phyloP scores from a whole-genome alignment of 2,329 filamentous ascomycete species.

The Fusarium pilosicola region DNA sequence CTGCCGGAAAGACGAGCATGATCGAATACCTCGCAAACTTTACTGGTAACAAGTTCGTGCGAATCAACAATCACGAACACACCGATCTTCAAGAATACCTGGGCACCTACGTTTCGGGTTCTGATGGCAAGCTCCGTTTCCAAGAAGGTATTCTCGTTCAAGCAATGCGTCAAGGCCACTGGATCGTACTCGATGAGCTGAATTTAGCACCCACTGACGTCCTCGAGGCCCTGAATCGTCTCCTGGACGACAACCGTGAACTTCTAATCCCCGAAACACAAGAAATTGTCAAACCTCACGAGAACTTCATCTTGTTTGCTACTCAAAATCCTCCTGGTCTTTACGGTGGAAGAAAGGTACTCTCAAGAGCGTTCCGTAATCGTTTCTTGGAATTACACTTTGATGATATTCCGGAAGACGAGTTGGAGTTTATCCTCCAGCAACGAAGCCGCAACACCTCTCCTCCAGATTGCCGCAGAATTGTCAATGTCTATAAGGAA shows the following conservation, averaged over 20 bases:
- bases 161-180: slow-evolving; percentile 90
- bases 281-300: slow-evolving; percentile 89
- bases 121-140: slow-evolving; percentile 86
- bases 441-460: slow-evolving; percentile 87
- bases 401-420: slow-evolving; percentile 95
- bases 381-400: slow-evolving; percentile 97
- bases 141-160: slow-evolving; percentile 95
- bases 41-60: slow-evolving; percentile 95
- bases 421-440: slow-evolving; percentile 90
- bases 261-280: slow-evolving; percentile 96
- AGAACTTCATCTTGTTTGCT: slow-evolving; percentile 97
- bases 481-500: slow-evolving; percentile 94
- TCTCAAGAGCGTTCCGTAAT: slow-evolving; percentile 96
- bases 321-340: slow-evolving; percentile 97
- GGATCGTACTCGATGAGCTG: slow-evolving; percentile 97
- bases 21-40: slow-evolving; percentile 98
- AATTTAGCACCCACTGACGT: slow-evolving; percentile 98
- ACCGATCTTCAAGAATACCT: slow-evolving; percentile 98
- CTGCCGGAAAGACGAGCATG: slow-evolving; percentile 99
- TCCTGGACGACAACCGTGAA: slow-evolving; percentile 96
- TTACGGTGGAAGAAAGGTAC: slow-evolving; percentile 92
- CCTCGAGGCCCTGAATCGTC: slow-evolving; percentile 91
- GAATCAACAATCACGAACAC: slow-evolving; percentile 99
- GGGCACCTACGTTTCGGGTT: slow-evolving; percentile 88
- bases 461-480: slow-evolving; percentile 88